Conservation (phyloP, 768 basidiomycete species). For the Boletus sp. region DNA sequence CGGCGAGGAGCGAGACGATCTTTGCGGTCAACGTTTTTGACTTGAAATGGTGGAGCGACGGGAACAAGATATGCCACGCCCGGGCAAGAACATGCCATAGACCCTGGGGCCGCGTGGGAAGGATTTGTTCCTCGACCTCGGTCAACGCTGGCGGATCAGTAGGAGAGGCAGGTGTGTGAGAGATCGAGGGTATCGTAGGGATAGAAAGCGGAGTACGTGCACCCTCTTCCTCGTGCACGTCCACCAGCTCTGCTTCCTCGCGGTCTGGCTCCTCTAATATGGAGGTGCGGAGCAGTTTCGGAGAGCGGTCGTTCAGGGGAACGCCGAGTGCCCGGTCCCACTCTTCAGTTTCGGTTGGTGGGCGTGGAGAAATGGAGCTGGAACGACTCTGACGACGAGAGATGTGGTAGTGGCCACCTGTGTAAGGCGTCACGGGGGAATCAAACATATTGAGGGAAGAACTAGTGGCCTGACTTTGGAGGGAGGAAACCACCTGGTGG, state of each 20-base stretch:
- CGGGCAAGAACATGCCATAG: constrained; percentile 34
- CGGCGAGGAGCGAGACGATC: constrained; percentile 74
- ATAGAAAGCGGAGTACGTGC: constrained; percentile 20
- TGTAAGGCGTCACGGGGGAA: constrained; percentile 63
- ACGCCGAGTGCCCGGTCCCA: constrained; percentile 52
- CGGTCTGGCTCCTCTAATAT: constrained; percentile 17
- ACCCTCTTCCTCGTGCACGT: constrained; percentile 11
- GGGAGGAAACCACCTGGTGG: constrained; percentile 79
- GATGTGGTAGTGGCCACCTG: constrained; percentile 69
- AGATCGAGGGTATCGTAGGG: constrained; percentile 50
- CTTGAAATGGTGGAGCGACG: constrained; percentile 72
- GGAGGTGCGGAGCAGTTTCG: constrained; percentile 31
- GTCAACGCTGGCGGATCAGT: constrained; percentile 38
- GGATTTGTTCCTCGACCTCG: constrained; percentile 43
- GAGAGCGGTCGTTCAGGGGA: constrained; percentile 51
- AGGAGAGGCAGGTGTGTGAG: constrained; percentile 50
- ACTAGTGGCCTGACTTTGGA: constrained; percentile 65
- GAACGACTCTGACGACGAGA: constrained; percentile 31
- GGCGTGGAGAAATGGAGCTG: constrained; percentile 31
- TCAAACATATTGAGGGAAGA: constrained; percentile 64
- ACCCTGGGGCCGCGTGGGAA: constrained; percentile 41
- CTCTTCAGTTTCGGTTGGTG: constrained; percentile 35
- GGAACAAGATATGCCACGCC: constrained; percentile 70
- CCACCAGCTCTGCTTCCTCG: constrained; percentile 8
- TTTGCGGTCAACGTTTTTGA: constrained; percentile 68